Evolutionary conservation across 306 rosid species (phyloP).

Genomic region (Gastrolobium villosum): DNA sequence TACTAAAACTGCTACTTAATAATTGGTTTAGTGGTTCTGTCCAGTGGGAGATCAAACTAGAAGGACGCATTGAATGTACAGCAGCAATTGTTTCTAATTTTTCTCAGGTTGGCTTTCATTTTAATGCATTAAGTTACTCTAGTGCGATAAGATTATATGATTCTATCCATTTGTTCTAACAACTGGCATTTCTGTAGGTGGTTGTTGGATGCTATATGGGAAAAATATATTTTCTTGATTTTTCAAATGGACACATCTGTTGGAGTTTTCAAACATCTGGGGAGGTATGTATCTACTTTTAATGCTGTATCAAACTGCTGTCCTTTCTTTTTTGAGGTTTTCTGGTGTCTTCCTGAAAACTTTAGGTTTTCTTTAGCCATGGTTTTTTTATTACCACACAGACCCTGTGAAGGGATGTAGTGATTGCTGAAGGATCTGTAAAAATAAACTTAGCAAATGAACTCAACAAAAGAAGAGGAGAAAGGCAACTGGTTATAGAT

Average conservation of each 20-base stretch:
- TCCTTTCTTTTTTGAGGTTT: conserved; percentile 46
- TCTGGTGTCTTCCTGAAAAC: conserved; percentile 28
- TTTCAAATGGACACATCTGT: conserved; percentile 66
- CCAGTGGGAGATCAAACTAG: conserved; percentile 85
- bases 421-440: conserved; percentile 18
- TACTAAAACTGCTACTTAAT: conserved; percentile 53
- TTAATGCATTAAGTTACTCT: conserved; percentile 8
- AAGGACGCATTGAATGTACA: conserved; percentile 91
- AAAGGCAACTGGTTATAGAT: background rate
- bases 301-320: conserved; percentile 18
- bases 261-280: conserved; percentile 92
- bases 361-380: conserved; percentile 23
- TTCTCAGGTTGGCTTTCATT: conserved; percentile 72
- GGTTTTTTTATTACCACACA: background rate
- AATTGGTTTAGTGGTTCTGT: conserved; percentile 84
- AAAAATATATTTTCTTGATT: conserved; percentile 84
- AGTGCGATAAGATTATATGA: conserved; percentile 26
- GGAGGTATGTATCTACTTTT: conserved; percentile 78
- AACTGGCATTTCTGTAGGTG: conserved; percentile 60
- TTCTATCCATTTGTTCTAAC: conserved; percentile 46
- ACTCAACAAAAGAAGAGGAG: background rate
- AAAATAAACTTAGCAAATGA: conserved; percentile 7
- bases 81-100: conserved; percentile 82
- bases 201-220: conserved; percentile 96
- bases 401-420: conserved; percentile 29